A percentile compares a stretch with the other conserved stretches of the same genome.
phyloP scores from a whole-genome alignment of 768 basidiomycete genomes.

The Amanita polypyramis region DNA sequence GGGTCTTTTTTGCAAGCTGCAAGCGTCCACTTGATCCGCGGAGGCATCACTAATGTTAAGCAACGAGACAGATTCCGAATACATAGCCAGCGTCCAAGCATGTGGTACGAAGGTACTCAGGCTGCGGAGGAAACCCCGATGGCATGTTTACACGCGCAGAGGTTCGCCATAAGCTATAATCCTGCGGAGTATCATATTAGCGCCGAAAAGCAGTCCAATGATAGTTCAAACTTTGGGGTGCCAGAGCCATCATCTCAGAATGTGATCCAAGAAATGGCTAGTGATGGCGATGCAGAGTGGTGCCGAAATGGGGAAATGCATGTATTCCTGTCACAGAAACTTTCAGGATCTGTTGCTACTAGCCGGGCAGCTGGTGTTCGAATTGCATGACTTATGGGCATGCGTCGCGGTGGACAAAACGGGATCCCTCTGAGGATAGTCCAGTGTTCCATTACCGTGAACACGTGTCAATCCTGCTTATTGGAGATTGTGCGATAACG shows the following conservation, averaged over 20 bases:
- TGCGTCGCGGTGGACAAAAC: not conserved
- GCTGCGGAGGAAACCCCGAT: not conserved
- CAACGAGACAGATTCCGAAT: not conserved
- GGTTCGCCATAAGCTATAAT: not conserved
- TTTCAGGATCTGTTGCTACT: not conserved
- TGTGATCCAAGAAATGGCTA: too few species aligned
- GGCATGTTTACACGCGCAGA: too few species aligned
- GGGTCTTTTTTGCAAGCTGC: too few species aligned
- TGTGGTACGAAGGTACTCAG: not conserved
- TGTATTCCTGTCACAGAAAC: too few species aligned
- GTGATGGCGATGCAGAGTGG: too few species aligned
- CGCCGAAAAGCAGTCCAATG: too few species aligned
- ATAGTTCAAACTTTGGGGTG: too few species aligned
- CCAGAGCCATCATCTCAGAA: too few species aligned
- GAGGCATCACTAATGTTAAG: not conserved
- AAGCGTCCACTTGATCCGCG: not conserved
- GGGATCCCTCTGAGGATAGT: not conserved
- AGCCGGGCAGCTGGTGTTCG: not conserved
- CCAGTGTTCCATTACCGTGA: not conserved
- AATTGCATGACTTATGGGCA: not conserved
- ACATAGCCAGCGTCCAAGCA: not conserved
- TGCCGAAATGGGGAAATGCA: too few species aligned
- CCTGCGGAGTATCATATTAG: not conserved
- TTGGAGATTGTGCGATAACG: conserved; percentile 1
- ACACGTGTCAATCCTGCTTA: not conserved